Evolutionary conservation across 129 eudicot species (phyloP).

Genomic region (Centella asiatica): DNA sequence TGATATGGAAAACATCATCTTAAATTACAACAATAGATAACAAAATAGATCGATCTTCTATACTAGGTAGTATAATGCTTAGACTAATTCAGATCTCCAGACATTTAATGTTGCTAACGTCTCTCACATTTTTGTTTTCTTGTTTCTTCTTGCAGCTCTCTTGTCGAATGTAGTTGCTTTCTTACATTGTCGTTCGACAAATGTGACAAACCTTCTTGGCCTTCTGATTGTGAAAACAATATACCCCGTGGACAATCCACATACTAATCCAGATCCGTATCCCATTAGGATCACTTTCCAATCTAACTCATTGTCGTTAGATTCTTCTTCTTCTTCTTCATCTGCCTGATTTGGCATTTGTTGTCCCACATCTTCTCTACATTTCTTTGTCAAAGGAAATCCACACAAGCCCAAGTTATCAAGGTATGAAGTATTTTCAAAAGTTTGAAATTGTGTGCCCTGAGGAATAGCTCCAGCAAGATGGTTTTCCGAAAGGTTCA

Average conservation of each 20-base stretch:
- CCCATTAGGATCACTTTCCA: neutral
- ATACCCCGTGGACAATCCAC: neutral
- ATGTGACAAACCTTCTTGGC: neutral
- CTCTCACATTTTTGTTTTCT: neutral
- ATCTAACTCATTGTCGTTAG: neutral
- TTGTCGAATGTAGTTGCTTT: neutral
- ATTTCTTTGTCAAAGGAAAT: neutral
- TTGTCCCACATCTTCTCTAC: neutral
- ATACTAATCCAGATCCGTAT: neutral
- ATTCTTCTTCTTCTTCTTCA: neutral
- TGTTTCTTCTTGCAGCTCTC: neutral
- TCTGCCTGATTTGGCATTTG: neutral
- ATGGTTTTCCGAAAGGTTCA: constrained; percentile 13
- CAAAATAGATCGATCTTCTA: too few relatives aligned
- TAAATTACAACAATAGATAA: too few relatives aligned
- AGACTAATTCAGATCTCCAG: too few relatives aligned
- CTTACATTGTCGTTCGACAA: too few relatives aligned
- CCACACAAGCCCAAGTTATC: constrained; percentile 1
- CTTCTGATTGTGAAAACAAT: neutral
- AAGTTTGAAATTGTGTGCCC: neutral
- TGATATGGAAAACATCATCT: too few relatives aligned
- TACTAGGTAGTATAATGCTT: too few relatives aligned
- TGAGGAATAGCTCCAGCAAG: constrained; percentile 10
- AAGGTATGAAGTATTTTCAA: neutral
- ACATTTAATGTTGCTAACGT: too few relatives aligned